phyloP scores from a whole-genome alignment of 1,284 basidiomycete genomes.

The Fomitopsis schrenkii region DNA sequence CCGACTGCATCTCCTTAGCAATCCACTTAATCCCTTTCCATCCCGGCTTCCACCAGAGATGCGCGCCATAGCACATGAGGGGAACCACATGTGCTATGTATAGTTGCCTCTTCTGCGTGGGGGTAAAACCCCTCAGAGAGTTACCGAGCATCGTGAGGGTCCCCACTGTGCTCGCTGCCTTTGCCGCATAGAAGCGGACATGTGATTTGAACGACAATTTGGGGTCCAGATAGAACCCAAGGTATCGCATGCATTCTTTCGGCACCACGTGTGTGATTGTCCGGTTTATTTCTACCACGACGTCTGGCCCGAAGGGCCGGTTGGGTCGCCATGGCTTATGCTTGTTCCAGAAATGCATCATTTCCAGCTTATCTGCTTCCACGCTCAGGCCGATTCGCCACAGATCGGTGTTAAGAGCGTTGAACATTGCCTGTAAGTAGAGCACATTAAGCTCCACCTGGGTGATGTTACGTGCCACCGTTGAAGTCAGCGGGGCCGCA shows the following conservation, averaged over 20 bases:
- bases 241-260: conserved; percentile 17
- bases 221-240: conserved; percentile 27
- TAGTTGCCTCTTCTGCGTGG: no score
- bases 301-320: not conserved
- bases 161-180: no score
- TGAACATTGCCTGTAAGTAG: not conserved
- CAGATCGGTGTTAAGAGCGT: not conserved
- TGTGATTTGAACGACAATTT: conserved; percentile 25
- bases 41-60: conserved; percentile 12
- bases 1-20: not conserved
- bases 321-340: not conserved
- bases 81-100: no score
- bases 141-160: no score
- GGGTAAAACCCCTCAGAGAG: no score
- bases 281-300: not conserved
- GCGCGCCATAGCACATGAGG: not conserved
- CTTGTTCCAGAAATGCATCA: conserved; percentile 9
- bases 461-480: not conserved
- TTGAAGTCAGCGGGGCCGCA: not conserved
- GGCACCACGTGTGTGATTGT: not conserved
- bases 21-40: conserved; percentile 5
- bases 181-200: conserved; percentile 1
- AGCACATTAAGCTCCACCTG: not conserved
- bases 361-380: conserved; percentile 11
- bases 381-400: not conserved